Evolutionary conservation across 1,284 basidiomycete species (phyloP).

Genomic region (Trichosporon faecale): DNA sequence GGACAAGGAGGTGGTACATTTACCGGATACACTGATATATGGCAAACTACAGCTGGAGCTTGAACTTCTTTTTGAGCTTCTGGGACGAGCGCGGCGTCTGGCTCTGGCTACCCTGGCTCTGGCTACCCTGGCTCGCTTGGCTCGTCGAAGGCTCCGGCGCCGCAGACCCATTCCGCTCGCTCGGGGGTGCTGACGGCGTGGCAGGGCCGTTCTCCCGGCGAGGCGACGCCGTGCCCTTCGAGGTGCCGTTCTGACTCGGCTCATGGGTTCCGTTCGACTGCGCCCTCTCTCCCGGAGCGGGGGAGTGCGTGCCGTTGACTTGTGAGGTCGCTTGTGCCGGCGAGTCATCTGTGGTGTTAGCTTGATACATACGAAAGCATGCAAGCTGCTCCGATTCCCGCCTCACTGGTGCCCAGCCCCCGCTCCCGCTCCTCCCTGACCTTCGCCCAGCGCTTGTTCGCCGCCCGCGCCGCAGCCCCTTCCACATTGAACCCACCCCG

Average conservation of each 20-base stretch:
- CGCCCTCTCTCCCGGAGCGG: neutral
- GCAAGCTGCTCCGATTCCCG: neutral
- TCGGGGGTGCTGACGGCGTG: neutral
- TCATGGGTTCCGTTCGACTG: neutral
- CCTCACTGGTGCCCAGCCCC: neutral
- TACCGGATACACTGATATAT: neutral
- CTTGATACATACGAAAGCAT: neutral
- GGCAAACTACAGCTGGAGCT: neutral
- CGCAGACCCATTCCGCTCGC: neutral
- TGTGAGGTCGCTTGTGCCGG: neutral
- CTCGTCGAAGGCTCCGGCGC: neutral
- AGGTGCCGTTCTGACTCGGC: neutral
- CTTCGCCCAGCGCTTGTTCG: neutral
- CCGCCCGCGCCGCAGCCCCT: neutral
- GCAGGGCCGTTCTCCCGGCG: neutral
- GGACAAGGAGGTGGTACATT: neutral
- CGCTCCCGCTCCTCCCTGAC: neutral
- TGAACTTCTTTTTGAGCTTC: conserved; percentile 1
- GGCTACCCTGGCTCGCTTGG: neutral
- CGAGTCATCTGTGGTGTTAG: neutral
- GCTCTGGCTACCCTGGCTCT: neutral
- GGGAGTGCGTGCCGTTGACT: neutral
- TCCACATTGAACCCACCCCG: neutral
- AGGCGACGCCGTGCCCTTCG: neutral
- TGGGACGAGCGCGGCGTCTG: neutral